Evolutionary conservation across 1,284 basidiomycete species (phyloP), one percentile per base, ranked within the genome.

Genomic region (Termitomyces sp.): DNA sequence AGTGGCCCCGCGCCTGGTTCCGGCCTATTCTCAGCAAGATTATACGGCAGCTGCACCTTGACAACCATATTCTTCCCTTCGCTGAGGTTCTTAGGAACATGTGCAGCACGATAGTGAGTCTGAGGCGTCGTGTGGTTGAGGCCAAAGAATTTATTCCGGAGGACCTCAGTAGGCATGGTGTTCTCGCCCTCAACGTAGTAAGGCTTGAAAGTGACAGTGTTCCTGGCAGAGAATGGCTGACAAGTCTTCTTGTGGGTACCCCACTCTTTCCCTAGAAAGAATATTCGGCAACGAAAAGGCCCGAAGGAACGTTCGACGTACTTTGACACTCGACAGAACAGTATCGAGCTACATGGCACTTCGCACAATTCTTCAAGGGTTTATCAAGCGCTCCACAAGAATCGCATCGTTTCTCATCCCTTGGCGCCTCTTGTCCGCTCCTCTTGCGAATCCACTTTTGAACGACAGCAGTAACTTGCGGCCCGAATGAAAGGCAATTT

Each of bases 281-380:
- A 13, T 9, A 17, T 17, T 42, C 38, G 10, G 17, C 28, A 39
- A 19, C n/a, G 15, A 40, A 7, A 30, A 17, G n/a, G 17, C 36
- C 33, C 19, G 43, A 28, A 34, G 31, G 31, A n/a, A 47, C 15
- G 24, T 26, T 15, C 9, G 9, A 70, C 77, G 8, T 58, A 81
- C 82, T 65, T 66, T 84, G 82, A 58, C 83, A 83, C 26, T 72
- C 73, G 1, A 66, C 60, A 5, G 79, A 81, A 55, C 83, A 84
- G 57, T 82, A 83, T 30, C 76, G 67, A 7, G 69, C 69, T 1
- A 75, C 63, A 10, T 69, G 69, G 51, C 81, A 83, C 40, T 69
- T 68, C 5, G 63, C 59, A 55, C 81, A 83, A 53, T 67, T 68
- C 65, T 71, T 79, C 54, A 83, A 59, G 3, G 61, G 28, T 12